Conservation (phyloP, 768 basidiomycete species). For the Strobilomyces confusus region DNA sequence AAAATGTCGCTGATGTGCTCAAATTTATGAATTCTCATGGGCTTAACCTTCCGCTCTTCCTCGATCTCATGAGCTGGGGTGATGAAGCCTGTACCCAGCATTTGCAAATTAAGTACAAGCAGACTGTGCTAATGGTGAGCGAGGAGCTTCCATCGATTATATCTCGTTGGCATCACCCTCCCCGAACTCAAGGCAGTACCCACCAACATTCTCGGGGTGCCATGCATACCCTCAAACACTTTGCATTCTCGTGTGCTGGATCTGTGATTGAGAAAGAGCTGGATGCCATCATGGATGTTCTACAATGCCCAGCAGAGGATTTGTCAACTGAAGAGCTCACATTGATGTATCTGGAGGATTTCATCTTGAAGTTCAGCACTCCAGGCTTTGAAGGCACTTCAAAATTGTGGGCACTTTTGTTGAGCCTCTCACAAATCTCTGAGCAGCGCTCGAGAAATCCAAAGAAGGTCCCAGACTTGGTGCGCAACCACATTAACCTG, state of each 20-base stretch:
- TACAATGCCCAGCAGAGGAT: background rate
- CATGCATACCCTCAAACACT: background rate
- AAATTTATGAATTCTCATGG: too few relatives aligned
- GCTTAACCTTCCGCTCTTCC: background rate
- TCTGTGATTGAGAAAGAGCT: background rate
- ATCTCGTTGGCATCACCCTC: background rate
- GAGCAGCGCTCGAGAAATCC: background rate
- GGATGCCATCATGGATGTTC: background rate
- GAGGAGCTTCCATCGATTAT: background rate
- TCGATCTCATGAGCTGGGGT: background rate
- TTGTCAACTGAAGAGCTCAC: background rate
- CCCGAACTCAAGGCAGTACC: background rate
- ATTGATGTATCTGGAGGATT: background rate
- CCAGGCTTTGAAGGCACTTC: background rate
- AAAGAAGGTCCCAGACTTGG: too few relatives aligned
- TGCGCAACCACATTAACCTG: too few relatives aligned
- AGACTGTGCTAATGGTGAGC: background rate
- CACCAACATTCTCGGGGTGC: background rate
- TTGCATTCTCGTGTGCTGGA: background rate
- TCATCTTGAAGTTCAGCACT: background rate
- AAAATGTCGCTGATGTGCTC: too few relatives aligned
- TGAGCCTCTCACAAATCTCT: background rate
- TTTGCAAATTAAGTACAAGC: background rate
- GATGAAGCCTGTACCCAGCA: background rate
- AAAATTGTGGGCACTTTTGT: background rate